These are phyloP conservation scores for Yamadazyma paraphyllophila DNA, from an alignment of 805 yeast genomes.

Conservation along the genomic window DNA sequence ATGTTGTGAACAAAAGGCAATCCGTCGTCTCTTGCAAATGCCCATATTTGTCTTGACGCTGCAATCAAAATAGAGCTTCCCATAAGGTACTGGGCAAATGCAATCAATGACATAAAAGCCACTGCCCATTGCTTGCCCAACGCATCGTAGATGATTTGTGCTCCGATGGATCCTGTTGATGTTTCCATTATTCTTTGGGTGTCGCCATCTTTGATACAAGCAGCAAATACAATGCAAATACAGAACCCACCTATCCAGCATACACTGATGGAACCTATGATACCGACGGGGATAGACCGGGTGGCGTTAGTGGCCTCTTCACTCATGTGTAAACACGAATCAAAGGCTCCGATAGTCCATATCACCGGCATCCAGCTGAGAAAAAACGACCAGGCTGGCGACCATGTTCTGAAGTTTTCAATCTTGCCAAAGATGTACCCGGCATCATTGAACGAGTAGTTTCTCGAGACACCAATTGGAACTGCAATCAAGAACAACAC, in stretches of 20 bases:
- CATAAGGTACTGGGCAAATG: slow-evolving; percentile 64
- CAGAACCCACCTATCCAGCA: slow-evolving; percentile 61
- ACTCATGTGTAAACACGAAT: slow-evolving; percentile 68
- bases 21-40: slow-evolving; percentile 75
- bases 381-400: slow-evolving; percentile 40
- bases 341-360: slow-evolving; percentile 77
- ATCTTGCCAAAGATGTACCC: slow-evolving; percentile 54
- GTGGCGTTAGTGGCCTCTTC: slow-evolving; percentile 69
- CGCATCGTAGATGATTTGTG: slow-evolving; percentile 61
- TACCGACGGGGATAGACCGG: slow-evolving; percentile 63
- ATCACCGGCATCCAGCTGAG: slow-evolving; percentile 63
- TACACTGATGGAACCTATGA: slow-evolving; percentile 53
- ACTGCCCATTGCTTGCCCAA: slow-evolving; percentile 66
- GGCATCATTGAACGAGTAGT: slow-evolving; percentile 20
- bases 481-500: slow-evolving; percentile 58
- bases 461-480: slow-evolving; percentile 53
- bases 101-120: slow-evolving; percentile 58
- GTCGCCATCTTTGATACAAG: slow-evolving; percentile 51
- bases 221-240: slow-evolving; percentile 51
- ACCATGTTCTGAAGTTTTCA: slow-evolving; percentile 52
- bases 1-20: slow-evolving; percentile 55
- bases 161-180: slow-evolving; percentile 59
- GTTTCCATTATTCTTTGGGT: slow-evolving; percentile 42
- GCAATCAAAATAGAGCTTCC: slow-evolving; percentile 63
- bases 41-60: slow-evolving; percentile 69